Conservation (phyloP, 2,329 filamentous ascomycete genomes). For the Penicillium sp. region DNA sequence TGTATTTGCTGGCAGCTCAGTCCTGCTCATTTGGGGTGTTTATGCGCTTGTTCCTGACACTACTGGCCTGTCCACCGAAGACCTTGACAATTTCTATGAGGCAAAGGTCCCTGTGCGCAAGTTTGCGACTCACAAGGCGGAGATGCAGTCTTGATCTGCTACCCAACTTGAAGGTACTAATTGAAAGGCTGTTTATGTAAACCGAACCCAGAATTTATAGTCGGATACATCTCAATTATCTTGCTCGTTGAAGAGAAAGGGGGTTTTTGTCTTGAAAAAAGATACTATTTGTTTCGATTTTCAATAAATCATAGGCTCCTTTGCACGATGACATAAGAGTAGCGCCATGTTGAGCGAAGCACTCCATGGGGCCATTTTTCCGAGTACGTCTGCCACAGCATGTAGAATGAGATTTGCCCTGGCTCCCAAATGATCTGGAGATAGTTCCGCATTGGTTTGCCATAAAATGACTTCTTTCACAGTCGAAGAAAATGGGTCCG, state of each 20-base stretch:
- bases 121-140: neutral
- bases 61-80: conserved; percentile 13
- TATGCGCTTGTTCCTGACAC: conserved; percentile 14
- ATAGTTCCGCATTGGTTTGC: neutral
- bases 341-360: conserved; percentile 13
- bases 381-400: conserved; percentile 8
- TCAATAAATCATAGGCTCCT: conserved; percentile 4
- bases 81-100: conserved; percentile 17
- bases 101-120: conserved; percentile 1
- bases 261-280: neutral
- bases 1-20: conserved; percentile 16
- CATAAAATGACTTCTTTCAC: conserved; percentile 5
- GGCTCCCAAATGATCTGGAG: neutral
- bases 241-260: neutral
- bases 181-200: neutral
- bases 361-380: conserved; percentile 12
- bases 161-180: neutral
- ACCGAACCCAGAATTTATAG: neutral
- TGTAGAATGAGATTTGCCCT: conserved; percentile 8
- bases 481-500: conserved; percentile 4
- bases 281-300: neutral
- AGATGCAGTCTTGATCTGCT: neutral
- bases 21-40: conserved; percentile 14
- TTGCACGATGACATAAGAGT: conserved; percentile 9
- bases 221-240: neutral